A percentile compares a stretch with the other conserved stretches of the same genome.
phyloP scores from a whole-genome alignment of 352 stramenopile genomes.

The Nothophytophthora sp. region DNA sequence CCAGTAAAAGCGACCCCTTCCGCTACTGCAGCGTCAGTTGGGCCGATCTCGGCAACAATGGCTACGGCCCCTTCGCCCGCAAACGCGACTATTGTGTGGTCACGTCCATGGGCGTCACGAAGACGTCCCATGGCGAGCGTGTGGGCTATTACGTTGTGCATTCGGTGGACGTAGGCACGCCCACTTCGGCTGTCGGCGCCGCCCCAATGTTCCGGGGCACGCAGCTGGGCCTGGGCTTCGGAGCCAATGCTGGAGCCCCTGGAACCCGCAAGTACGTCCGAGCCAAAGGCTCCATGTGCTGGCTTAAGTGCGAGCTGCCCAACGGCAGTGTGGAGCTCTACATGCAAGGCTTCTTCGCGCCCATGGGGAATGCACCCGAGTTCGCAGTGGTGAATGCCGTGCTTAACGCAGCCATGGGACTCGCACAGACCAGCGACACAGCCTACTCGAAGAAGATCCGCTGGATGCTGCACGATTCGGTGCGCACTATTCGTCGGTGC shows the following conservation, averaged over 20 bases:
- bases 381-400: constrained; percentile 28
- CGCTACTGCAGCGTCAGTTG: constrained; percentile 37
- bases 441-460: constrained; percentile 44
- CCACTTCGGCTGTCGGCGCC: too few relatives aligned
- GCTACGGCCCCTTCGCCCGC: constrained; percentile 26
- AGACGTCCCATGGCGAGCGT: constrained; percentile 27
- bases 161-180: constrained; percentile 32
- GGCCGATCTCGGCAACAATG: constrained; percentile 28
- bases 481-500: constrained; percentile 23
- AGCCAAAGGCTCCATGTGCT: constrained; percentile 39
- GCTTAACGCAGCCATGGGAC: constrained; percentile 18
- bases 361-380: constrained; percentile 31
- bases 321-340: constrained; percentile 37
- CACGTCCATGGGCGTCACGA: constrained; percentile 30
- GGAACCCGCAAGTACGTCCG: constrained; percentile 19
- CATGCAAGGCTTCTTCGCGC: constrained; percentile 41
- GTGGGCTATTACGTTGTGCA: constrained; percentile 44
- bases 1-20: constrained; percentile 32
- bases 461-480: constrained; percentile 46
- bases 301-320: constrained; percentile 41
- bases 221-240: constrained; percentile 10
- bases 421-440: constrained; percentile 37
- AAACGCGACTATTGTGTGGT: constrained; percentile 36
- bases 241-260: background rate
- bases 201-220: constrained; percentile 15